phyloP scores from a whole-genome alignment of 768 basidiomycete species.

The Boletus pseudopeckii region DNA sequence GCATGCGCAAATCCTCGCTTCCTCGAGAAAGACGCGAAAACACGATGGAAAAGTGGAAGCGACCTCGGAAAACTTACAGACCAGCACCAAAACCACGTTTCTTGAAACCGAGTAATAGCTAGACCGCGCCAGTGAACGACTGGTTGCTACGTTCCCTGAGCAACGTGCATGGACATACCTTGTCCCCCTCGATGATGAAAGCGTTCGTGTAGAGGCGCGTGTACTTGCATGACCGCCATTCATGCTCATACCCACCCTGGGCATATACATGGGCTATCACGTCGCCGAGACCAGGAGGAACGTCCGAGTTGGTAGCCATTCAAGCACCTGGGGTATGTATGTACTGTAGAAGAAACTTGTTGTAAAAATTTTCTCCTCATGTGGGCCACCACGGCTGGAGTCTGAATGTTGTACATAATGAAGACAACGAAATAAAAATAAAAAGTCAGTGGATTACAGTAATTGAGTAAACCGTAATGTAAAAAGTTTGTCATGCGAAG shows the following conservation, averaged over 20 bases:
- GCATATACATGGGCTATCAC: slow-evolving; percentile 23
- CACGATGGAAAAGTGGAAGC: not conserved
- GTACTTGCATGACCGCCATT: slow-evolving; percentile 47
- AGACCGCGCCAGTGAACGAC: slow-evolving; percentile 20
- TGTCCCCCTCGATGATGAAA: slow-evolving; percentile 54
- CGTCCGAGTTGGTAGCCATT: slow-evolving; percentile 12
- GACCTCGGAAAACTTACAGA: slow-evolving; percentile 39
- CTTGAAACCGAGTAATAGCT: slow-evolving; percentile 75
- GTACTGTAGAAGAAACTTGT: not conserved
- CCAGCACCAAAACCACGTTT: slow-evolving; percentile 73
- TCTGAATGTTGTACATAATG: slow-evolving; percentile 14
- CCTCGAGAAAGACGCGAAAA: not conserved
- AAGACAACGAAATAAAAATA: not conserved
- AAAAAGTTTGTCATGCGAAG: not conserved
- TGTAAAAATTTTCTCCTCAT: not conserved
- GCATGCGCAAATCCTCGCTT: not conserved
- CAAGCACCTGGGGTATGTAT: not conserved
- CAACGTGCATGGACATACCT: slow-evolving; percentile 31
- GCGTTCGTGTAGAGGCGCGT: slow-evolving; percentile 64
- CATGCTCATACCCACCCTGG: slow-evolving; percentile 38
- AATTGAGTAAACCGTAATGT: not conserved
- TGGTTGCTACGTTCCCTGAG: not conserved
- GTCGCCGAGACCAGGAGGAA: slow-evolving; percentile 44
- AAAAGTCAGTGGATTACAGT: not conserved
- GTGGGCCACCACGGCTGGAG: not conserved